phyloP scores from a whole-genome alignment of 345 rosid species.

The Theobroma cacao region DNA sequence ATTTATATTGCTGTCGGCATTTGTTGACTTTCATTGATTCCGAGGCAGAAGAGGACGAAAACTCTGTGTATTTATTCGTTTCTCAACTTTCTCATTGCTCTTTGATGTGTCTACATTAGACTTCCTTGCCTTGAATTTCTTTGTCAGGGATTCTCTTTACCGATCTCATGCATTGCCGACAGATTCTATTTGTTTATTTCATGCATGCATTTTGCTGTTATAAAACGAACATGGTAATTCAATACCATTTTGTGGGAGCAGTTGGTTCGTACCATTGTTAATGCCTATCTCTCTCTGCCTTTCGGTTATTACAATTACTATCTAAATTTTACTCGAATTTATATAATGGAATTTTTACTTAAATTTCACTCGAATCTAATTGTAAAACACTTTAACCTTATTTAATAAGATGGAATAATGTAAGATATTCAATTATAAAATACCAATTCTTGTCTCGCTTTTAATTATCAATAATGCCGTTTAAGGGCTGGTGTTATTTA shows the following conservation, averaged over 20 bases:
- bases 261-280: neutral
- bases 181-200: neutral
- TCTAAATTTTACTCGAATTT: too few species aligned
- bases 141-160: too few species aligned
- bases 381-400: too few species aligned
- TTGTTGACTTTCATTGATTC: neutral
- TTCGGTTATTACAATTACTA: too few species aligned
- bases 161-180: too few species aligned
- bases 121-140: too few species aligned
- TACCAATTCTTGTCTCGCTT: too few species aligned
- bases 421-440: too few species aligned
- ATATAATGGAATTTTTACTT: too few species aligned
- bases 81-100: neutral
- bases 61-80: neutral
- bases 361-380: too few species aligned
- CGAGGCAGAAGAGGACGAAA: neutral
- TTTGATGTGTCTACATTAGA: too few species aligned
- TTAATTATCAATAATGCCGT: neutral
- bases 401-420: too few species aligned
- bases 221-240: neutral
- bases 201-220: neutral
- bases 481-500: neutral
- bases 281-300: neutral
- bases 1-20: neutral
- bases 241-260: neutral